Evolutionary conservation across 1,284 basidiomycete species (phyloP).

Genomic region (Cryptococcus hybrid): DNA sequence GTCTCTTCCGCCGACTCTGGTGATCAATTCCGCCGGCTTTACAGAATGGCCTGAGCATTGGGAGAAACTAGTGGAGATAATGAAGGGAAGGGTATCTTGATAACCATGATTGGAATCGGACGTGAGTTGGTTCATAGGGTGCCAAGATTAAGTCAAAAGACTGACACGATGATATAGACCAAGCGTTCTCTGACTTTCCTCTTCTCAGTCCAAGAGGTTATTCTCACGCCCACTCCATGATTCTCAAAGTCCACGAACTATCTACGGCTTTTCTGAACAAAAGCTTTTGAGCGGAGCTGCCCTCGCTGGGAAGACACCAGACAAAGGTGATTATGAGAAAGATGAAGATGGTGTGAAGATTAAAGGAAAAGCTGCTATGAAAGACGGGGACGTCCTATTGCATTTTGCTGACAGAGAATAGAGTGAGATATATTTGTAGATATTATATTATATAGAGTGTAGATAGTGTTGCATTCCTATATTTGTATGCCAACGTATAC

Average conservation of each 20-base stretch:
- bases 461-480: not conserved
- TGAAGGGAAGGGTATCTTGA: conserved; percentile 43
- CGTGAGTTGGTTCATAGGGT: conserved; percentile 27
- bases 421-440: not conserved
- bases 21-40: conserved; percentile 71
- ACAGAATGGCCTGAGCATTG: conserved; percentile 73
- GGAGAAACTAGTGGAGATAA: conserved; percentile 56
- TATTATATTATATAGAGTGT: not conserved
- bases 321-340: conserved; percentile 23
- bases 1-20: conserved; percentile 52
- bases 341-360: conserved; percentile 22
- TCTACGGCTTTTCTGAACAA: conserved; percentile 26
- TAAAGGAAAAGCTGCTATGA: conserved; percentile 16
- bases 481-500: not conserved
- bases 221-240: conserved; percentile 14
- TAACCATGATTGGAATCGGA: conserved; percentile 34
- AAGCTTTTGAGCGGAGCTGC: not conserved
- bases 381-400: conserved; percentile 26
- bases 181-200: conserved; percentile 46
- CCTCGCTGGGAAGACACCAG: conserved; percentile 21
- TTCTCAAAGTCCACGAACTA: conserved; percentile 34
- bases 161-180: conserved; percentile 24
- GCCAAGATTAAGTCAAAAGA: not conserved
- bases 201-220: conserved; percentile 25
- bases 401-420: conserved; percentile 26